Base-by-base conservation (phyloP, 768 basidiomycete species). In the Hericium coralloides region DNA sequence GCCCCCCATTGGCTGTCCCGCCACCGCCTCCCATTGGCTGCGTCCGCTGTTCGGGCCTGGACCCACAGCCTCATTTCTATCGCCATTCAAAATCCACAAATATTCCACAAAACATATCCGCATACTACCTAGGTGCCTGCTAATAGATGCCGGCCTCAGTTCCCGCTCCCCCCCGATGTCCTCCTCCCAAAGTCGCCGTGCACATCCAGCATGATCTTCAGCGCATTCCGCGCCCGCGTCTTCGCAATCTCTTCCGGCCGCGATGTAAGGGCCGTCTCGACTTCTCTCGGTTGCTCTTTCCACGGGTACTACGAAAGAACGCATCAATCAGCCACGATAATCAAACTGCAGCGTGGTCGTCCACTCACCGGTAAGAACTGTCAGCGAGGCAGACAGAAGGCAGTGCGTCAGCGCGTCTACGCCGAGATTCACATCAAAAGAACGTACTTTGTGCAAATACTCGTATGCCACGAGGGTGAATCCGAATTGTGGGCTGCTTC, bases 401-500 rank as follows among this genome's bases (percentile, higher is more conserved):
- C 45, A n/a, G 37, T 43, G 22, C 26, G 45, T 26, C 39, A 39
- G 38, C 25, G n/a, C 12, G 47, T 52, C 26, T 56, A 18, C 25
- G 5, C 18, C 10, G 38, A 17, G 45, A 38, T 51, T 26, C 52
- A 15, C 43, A 25, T 37, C 51, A 23, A 53, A 31, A 37, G 51
- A 41, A 64, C 62, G 71, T 56, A 81, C 78, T 74, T 79, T 81
- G 63, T 87, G 84, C 57, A 87, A 73, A 65, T 85, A 82, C 66
- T 87, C 86, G 67, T 87, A 87, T 53, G 81, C 89, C 62, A 94
- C 83, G 17, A 95, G 75, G 14, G 92, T 95, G 67, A 95, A 97
- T 52, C 92, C 95, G 69, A 99, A 98, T 69, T 98, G 89, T 59
- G 89, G 87, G 67, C 92, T 93, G 72, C 87, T 90, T 60, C 94